Evolutionary conservation across 2,329 filamentous ascomycete species (phyloP).

Genomic region (Drechslerella dactyloides): DNA sequence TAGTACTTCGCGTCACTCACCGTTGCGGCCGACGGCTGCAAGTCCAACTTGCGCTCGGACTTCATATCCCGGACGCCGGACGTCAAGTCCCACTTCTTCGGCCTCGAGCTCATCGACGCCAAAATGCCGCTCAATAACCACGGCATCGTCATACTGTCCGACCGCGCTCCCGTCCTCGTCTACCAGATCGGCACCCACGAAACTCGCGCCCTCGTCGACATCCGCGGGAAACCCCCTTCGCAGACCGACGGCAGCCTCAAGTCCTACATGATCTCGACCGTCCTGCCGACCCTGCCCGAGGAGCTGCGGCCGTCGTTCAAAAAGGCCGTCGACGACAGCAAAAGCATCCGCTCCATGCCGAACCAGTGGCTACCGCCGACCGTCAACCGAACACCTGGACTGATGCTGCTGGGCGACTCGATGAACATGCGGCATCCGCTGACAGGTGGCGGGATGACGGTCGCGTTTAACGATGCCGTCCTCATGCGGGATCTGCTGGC

Average conservation of each 20-base stretch:
- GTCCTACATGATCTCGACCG: slow-evolving; percentile 77
- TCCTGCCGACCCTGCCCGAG: slow-evolving; percentile 77
- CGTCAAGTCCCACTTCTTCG: slow-evolving; percentile 88
- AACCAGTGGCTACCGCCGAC: slow-evolving; percentile 89
- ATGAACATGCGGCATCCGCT: slow-evolving; percentile 99
- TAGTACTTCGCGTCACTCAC: slow-evolving; percentile 86
- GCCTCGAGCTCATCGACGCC: slow-evolving; percentile 87
- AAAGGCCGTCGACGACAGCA: slow-evolving; percentile 73
- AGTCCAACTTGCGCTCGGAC: slow-evolving; percentile 85
- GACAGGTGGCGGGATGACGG: slow-evolving; percentile 97
- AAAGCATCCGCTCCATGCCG: slow-evolving; percentile 87
- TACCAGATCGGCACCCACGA: slow-evolving; percentile 98
- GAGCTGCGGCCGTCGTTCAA: slow-evolving; percentile 75
- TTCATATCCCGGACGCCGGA: slow-evolving; percentile 71
- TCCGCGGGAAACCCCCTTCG: slow-evolving; percentile 76
- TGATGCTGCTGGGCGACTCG: slow-evolving; percentile 87
- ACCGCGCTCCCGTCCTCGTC: slow-evolving; percentile 78
- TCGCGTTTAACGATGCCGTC: slow-evolving; percentile 90
- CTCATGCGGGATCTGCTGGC: slow-evolving; percentile 76
- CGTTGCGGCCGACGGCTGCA: slow-evolving; percentile 89
- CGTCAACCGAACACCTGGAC: slow-evolving; percentile 72
- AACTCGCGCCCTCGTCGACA: slow-evolving; percentile 86
- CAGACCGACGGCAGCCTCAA: slow-evolving; percentile 80
- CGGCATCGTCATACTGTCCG: slow-evolving; percentile 86
- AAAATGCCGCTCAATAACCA: slow-evolving; percentile 75